Evolutionary conservation across 2,329 filamentous ascomycete genomes (phyloP).

Genomic region (Colletotrichum sp.): DNA sequence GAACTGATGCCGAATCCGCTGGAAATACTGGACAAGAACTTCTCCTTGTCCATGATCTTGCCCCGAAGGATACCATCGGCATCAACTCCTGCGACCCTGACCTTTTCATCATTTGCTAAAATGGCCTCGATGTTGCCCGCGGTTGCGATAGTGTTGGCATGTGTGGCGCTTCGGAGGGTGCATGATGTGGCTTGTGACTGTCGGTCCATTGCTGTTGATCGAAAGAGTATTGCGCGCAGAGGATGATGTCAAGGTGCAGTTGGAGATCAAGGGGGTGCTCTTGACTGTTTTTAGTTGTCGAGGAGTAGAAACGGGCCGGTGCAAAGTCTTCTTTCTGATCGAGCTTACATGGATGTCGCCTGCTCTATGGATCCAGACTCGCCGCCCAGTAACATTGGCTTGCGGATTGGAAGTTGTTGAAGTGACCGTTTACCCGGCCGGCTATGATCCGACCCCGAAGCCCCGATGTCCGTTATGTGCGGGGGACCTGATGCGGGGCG

Average conservation of each 20-base stretch:
- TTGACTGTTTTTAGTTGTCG: not conserved
- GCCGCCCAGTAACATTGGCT: not conserved
- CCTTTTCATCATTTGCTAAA: slow-evolving; percentile 19
- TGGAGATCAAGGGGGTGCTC: not conserved
- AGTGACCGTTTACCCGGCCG: not conserved
- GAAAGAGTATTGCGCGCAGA: not conserved
- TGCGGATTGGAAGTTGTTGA: not conserved
- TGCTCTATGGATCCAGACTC: not conserved
- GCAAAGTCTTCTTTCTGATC: not conserved
- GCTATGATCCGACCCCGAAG: not conserved
- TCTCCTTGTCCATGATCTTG: slow-evolving; percentile 82
- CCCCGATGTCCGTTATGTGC: slow-evolving; percentile 59
- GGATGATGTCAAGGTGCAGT: not conserved
- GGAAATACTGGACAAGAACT: slow-evolving; percentile 76
- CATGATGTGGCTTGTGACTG: not conserved
- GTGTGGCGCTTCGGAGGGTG: not conserved
- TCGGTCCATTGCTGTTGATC: not conserved
- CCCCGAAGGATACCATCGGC: slow-evolving; percentile 79
- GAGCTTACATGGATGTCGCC: not conserved
- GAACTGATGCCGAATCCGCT: slow-evolving; percentile 75
- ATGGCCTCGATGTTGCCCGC: not conserved
- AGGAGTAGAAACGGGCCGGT: not conserved
- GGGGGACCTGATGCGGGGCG: not conserved
- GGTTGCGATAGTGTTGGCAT: not conserved
- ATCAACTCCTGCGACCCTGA: slow-evolving; percentile 71